Evolutionary conservation across 352 stramenopile genomes (phyloP).

Genomic region (Phytophthora brassicae): DNA sequence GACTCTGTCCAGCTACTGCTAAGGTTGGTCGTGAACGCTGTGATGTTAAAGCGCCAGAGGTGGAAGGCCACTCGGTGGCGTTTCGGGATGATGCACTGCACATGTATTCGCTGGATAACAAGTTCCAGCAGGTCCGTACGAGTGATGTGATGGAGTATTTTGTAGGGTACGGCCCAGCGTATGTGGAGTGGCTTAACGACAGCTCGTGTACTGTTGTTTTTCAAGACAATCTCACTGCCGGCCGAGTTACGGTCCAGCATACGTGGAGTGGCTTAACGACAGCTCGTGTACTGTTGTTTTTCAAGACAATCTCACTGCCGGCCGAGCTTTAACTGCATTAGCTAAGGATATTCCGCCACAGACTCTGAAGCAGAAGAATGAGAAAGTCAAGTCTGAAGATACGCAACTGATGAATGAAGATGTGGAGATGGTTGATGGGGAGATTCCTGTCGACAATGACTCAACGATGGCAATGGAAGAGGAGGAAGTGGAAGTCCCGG

Average conservation of each 20-base stretch:
- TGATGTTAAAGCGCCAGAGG: conserved; percentile 39
- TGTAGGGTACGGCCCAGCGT: conserved; percentile 73
- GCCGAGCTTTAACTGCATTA: conserved; percentile 61
- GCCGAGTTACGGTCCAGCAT: conserved; percentile 86
- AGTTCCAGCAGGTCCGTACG: conserved; percentile 80
- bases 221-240: conserved; percentile 76
- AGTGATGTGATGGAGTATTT: conserved; percentile 83
- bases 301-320: conserved; percentile 71
- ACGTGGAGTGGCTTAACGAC: conserved; percentile 90
- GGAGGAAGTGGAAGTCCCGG: conserved; percentile 38
- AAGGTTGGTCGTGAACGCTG: conserved; percentile 70
- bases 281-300: conserved; percentile 85
- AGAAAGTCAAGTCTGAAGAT: conserved; percentile 14
- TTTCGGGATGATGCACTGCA: conserved; percentile 75
- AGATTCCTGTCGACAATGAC: conserved; percentile 18
- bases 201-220: conserved; percentile 85
- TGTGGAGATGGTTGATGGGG: conserved; percentile 56
- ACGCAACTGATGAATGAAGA: conserved; percentile 32
- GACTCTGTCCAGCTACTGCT: conserved; percentile 40
- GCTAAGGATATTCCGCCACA: conserved; percentile 53
- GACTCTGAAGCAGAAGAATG: conserved; percentile 37
- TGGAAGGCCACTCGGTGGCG: conserved; percentile 32
- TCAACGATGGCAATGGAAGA: conserved; percentile 29
- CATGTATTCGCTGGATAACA: conserved; percentile 81
- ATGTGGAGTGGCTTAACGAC: conserved; percentile 90